Percentiles rank a stretch among this genome's conserved stretches.
Conservation (phyloP, 345 rosid genomes). For the Erodium maritimum region DNA sequence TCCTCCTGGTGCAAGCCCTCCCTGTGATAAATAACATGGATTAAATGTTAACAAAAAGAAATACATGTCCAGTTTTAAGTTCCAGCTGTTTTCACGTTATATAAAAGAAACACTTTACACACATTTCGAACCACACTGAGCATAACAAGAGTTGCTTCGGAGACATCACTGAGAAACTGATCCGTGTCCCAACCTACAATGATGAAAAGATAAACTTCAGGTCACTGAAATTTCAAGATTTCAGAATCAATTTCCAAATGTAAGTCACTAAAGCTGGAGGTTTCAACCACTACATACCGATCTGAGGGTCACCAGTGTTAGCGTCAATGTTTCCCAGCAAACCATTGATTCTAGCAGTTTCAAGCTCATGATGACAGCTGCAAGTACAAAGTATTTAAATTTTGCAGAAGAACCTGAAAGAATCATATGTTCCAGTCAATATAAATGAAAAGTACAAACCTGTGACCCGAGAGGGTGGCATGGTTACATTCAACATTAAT, state of each 20-base stretch:
- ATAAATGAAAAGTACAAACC: constrained; percentile 18
- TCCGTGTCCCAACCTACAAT: constrained; percentile 90
- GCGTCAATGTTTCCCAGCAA: constrained; percentile 86
- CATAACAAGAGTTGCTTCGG: constrained; percentile 89
- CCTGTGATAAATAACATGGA: constrained; percentile 25
- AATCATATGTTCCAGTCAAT: too few species aligned
- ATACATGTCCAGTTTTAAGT: too few species aligned
- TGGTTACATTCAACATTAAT: constrained; percentile 92
- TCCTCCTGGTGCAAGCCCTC: constrained; percentile 93
- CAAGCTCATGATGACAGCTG: constrained; percentile 93
- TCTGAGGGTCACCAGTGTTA: constrained; percentile 89
- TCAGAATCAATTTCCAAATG: too few species aligned
- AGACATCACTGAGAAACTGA: constrained; percentile 73
- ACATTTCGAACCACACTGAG: constrained; percentile 79
- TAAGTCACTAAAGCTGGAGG: neutral
- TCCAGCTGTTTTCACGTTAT: neutral
- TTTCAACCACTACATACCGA: constrained; percentile 27
- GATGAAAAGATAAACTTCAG: constrained; percentile 1
- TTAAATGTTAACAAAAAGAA: neutral
- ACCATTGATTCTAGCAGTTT: constrained; percentile 83
- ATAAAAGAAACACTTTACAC: constrained; percentile 8
- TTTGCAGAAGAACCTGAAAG: too few species aligned
- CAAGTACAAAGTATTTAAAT: neutral
- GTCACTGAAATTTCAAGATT: neutral
- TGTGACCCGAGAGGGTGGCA: constrained; percentile 93